Percentiles rank a stretch among this genome's conserved stretches.
Conservation (phyloP, 2,329 filamentous ascomycete species). For the Hawksworthiomyces lignivorus region DNA sequence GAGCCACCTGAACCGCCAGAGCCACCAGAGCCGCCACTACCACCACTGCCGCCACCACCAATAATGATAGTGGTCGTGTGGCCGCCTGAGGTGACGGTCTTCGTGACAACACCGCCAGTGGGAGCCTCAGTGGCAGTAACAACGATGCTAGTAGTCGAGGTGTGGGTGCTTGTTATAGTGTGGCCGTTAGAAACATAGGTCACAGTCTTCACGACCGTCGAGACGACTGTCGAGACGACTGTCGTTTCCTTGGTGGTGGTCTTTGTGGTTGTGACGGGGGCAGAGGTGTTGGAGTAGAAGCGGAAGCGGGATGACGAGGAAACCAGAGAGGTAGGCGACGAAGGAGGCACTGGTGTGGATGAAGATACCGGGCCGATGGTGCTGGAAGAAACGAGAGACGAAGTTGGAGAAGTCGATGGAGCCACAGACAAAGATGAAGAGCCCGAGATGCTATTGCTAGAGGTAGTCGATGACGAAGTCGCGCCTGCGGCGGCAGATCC, state of each 20-base stretch:
- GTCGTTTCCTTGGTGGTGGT: conserved; percentile 7
- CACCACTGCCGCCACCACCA: too few relatives aligned
- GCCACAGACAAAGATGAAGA: background rate
- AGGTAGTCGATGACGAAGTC: background rate
- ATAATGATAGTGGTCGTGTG: too few relatives aligned
- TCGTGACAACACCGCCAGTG: background rate
- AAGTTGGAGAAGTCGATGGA: too few relatives aligned
- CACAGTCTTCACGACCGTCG: background rate
- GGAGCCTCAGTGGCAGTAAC: background rate
- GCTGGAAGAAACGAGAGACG: background rate
- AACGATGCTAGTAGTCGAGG: conserved; percentile 3
- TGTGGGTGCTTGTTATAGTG: conserved; percentile 7
- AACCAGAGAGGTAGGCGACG: too few relatives aligned
- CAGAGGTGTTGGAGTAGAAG: too few relatives aligned
- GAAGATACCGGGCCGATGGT: background rate
- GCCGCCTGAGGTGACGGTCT: too few relatives aligned
- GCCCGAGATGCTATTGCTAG: background rate
- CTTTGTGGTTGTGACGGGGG: background rate
- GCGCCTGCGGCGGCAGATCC: background rate
- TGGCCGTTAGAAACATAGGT: conserved; percentile 4
- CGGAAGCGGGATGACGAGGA: too few relatives aligned
- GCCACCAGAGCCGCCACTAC: background rate
- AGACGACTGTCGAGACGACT: background rate
- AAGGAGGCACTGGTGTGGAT: background rate
- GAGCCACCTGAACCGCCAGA: background rate